Conservation (phyloP, 2,329 filamentous ascomycete species). For the Penicillium glabrum region DNA sequence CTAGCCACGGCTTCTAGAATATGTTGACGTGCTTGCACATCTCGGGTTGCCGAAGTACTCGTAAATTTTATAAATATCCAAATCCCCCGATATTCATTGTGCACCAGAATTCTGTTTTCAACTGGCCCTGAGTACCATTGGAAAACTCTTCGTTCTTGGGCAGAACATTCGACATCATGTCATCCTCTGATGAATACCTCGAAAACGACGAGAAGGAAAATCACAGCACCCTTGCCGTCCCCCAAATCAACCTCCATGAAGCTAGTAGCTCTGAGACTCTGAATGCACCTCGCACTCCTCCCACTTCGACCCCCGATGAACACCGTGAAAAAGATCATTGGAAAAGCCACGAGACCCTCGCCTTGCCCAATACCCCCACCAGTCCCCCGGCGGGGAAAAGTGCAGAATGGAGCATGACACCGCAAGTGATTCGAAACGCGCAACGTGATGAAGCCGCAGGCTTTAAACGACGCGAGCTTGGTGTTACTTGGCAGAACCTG, state of each 20-base stretch:
- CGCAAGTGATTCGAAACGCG: slow-evolving; percentile 13
- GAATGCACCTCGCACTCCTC: neutral
- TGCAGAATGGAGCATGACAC: neutral
- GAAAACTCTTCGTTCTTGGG: neutral
- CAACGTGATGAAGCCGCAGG: slow-evolving; percentile 49
- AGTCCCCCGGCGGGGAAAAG: neutral
- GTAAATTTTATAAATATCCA: neutral
- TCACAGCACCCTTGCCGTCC: neutral
- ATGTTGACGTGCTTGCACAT: neutral
- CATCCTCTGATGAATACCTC: neutral
- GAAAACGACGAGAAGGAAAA: neutral
- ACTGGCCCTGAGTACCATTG: neutral
- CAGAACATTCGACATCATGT: neutral
- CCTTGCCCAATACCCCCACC: neutral
- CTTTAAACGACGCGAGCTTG: slow-evolving; percentile 54
- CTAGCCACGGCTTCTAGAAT: neutral
- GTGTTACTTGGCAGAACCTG: slow-evolving; percentile 65
- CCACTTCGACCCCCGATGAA: neutral
- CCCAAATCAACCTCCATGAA: neutral
- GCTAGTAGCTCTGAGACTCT: neutral
- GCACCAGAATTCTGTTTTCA: neutral
- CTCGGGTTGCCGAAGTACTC: neutral
- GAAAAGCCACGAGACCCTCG: neutral
- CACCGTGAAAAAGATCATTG: neutral
- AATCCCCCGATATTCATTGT: neutral